phyloP scores from a whole-genome alignment of 148 eudicot genomes.

The Oxyria digyna region DNA sequence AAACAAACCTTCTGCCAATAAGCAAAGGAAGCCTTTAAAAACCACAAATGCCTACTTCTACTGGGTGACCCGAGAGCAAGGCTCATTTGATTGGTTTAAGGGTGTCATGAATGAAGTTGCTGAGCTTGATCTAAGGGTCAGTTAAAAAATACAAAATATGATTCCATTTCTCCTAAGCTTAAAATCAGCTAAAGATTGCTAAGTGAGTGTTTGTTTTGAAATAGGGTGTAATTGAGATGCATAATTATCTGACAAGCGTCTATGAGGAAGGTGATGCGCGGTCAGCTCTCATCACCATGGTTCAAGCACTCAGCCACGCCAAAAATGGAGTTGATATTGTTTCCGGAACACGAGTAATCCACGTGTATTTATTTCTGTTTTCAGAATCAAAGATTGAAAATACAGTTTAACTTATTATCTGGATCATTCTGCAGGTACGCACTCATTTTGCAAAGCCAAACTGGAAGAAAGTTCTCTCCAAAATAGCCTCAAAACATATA shows the following conservation, averaged over 20 bases:
- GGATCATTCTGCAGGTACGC: conserved; percentile 43
- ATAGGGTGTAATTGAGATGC: conserved; percentile 98
- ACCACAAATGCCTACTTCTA: conserved; percentile 95
- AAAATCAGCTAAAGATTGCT: neutral
- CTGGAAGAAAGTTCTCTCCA: conserved; percentile 85
- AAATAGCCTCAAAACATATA: conserved; percentile 62
- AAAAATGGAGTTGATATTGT: conserved; percentile 89
- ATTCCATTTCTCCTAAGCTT: neutral
- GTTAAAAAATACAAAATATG: neutral
- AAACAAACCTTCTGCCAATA: conserved; percentile 23
- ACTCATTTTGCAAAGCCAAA: conserved; percentile 97
- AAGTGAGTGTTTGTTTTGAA: neutral
- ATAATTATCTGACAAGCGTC: conserved; percentile 86
- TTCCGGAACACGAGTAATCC: conserved; percentile 78
- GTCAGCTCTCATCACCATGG: conserved; percentile 93
- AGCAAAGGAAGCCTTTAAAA: conserved; percentile 47
- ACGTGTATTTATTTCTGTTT: neutral
- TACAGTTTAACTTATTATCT: neutral
- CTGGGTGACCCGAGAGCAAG: conserved; percentile 95
- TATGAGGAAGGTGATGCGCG: conserved; percentile 99
- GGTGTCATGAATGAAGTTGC: conserved; percentile 98
- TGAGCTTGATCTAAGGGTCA: conserved; percentile 66
- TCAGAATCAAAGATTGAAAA: neutral
- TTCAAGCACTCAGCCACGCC: conserved; percentile 92
- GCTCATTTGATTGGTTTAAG: conserved; percentile 98